Evolutionary conservation across 169 alveolate genomes (phyloP).

Genomic region (Miamiensis avidus): DNA sequence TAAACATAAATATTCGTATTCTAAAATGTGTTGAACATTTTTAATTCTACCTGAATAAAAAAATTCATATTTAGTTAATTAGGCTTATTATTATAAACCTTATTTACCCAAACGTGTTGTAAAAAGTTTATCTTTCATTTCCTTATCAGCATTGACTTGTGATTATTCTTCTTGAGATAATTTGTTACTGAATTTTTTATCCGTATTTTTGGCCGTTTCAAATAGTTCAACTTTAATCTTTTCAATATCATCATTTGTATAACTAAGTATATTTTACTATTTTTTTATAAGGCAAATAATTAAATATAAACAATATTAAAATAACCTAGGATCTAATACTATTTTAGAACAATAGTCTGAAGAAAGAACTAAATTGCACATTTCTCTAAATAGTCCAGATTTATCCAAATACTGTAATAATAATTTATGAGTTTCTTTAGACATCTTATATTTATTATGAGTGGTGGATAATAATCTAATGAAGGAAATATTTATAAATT

Average conservation of each 20-base stretch:
- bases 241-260: neutral
- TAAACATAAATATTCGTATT: neutral
- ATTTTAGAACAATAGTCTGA: neutral
- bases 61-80: no score
- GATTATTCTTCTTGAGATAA: neutral
- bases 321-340: neutral
- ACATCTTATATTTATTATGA: neutral
- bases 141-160: neutral
- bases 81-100: no score
- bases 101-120: neutral
- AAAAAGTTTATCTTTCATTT: neutral
- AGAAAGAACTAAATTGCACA: neutral
- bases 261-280: no score
- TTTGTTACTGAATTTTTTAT: neutral
- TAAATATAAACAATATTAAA: no score
- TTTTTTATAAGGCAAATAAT: neutral
- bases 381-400: neutral
- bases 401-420: neutral
- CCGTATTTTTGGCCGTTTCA: neutral
- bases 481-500: no score
- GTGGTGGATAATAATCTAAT: neutral
- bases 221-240: neutral
- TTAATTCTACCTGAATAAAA: no score
- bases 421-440: neutral
- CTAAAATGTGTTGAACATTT: neutral